Conservation (phyloP, 345 rosid species). For the Laguncularia racemosa region DNA sequence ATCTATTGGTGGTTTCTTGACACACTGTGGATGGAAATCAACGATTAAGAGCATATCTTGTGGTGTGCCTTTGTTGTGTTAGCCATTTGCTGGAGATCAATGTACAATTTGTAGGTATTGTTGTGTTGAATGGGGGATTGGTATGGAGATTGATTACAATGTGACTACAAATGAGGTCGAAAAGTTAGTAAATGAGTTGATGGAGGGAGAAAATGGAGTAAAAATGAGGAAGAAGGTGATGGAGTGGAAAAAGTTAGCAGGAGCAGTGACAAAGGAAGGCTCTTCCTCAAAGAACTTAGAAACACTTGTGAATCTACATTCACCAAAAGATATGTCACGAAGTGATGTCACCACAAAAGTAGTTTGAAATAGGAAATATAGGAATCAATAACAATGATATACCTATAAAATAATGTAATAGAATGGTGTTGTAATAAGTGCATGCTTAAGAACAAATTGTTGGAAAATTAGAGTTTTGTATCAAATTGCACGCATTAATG, state of each 20-base stretch:
- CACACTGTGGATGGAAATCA: conserved; percentile 2
- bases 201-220: conserved; percentile 3
- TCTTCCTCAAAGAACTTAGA: conserved; percentile 4
- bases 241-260: conserved; percentile 1
- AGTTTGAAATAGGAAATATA: too few species aligned
- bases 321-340: too few species aligned
- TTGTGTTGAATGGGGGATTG: neutral
- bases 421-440: too few species aligned
- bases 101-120: neutral
- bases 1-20: neutral
- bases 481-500: too few species aligned
- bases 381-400: too few species aligned
- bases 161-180: neutral
- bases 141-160: neutral
- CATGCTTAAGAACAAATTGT: too few species aligned
- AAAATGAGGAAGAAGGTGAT: neutral
- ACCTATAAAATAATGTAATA: too few species aligned
- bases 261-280: neutral
- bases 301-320: too few species aligned
- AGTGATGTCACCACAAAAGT: too few species aligned
- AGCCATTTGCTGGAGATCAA: neutral
- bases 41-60: neutral
- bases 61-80: neutral
- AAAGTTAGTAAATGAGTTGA: neutral
- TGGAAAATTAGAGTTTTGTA: too few species aligned